Conservation (phyloP, 768 basidiomycete genomes). For the Myochromella boudieri region DNA sequence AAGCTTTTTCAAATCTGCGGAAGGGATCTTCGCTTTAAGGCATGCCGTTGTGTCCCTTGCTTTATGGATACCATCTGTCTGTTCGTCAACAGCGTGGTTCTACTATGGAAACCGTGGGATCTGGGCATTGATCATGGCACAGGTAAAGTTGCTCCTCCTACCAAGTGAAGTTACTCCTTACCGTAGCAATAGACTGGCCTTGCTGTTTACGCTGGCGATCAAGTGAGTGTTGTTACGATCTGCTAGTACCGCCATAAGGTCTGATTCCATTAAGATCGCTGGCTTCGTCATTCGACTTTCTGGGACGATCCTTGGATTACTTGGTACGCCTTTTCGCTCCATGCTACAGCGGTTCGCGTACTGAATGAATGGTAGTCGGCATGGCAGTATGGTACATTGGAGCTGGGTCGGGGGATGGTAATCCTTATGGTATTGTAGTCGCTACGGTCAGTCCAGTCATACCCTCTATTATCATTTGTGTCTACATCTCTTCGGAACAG, state of each 20-base stretch:
- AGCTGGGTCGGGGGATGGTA: conserved; percentile 35
- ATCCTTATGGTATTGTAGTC: conserved; percentile 40
- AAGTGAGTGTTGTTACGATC: conserved; percentile 21
- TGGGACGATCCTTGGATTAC: conserved; percentile 34
- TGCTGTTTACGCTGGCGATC: conserved; percentile 44
- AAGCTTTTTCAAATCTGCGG: conserved; percentile 38
- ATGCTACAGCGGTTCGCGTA: too few species aligned
- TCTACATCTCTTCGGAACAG: conserved; percentile 17
- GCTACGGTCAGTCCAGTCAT: conserved; percentile 32
- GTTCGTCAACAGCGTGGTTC: conserved; percentile 36
- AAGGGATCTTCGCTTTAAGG: conserved; percentile 41
- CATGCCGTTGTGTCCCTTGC: conserved; percentile 39
- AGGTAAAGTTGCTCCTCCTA: conserved; percentile 21
- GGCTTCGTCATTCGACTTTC: conserved; percentile 32
- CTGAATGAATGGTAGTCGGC: conserved; percentile 32
- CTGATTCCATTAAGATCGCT: conserved; percentile 25
- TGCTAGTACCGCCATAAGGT: background rate
- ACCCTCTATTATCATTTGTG: background rate
- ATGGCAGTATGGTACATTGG: conserved; percentile 46
- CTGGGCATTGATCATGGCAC: conserved; percentile 48
- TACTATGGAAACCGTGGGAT: conserved; percentile 42
- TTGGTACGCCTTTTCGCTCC: conserved; percentile 29
- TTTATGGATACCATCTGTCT: conserved; percentile 42
- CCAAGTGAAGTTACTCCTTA: background rate
- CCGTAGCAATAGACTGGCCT: conserved; percentile 27